phyloP scores from a whole-genome alignment of 1,284 basidiomycete genomes.

The Ustilago vetiveriae region DNA sequence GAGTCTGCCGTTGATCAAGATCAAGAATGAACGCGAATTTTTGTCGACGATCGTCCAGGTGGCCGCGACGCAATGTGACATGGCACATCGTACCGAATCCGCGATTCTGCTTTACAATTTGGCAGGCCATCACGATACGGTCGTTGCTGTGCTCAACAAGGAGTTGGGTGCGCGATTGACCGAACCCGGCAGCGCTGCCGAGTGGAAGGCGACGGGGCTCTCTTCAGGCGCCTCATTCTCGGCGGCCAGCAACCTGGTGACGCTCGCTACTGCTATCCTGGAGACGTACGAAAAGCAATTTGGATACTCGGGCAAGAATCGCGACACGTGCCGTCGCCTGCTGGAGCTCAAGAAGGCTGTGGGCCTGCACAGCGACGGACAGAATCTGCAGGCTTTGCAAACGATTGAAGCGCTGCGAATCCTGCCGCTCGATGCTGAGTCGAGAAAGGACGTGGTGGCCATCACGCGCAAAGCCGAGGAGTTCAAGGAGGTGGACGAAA shows the following conservation, averaged over 20 bases:
- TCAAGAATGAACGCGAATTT: conserved; percentile 78
- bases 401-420: conserved; percentile 88
- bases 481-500: conserved; percentile 85
- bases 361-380: conserved; percentile 77
- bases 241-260: conserved; percentile 77
- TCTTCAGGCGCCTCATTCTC: conserved; percentile 69
- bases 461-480: conserved; percentile 89
- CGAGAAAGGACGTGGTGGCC: conserved; percentile 76
- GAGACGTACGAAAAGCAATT: conserved; percentile 79
- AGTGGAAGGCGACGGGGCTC: conserved; percentile 39
- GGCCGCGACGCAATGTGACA: conserved; percentile 79
- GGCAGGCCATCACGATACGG: conserved; percentile 87
- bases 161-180: conserved; percentile 79
- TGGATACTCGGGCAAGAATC: conserved; percentile 79
- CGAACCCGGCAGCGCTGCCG: conserved; percentile 47
- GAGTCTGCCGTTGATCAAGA: conserved; percentile 79
- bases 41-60: conserved; percentile 83
- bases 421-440: conserved; percentile 79
- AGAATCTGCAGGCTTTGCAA: conserved; percentile 81
- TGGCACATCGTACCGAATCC: conserved; percentile 79
- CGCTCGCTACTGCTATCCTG: conserved; percentile 83
- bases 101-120: conserved; percentile 96
- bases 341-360: conserved; percentile 85
- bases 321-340: conserved; percentile 74
- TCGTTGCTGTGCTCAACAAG: conserved; percentile 85